Conservation (phyloP, 1,139 yeast genomes). For the Scheffersomyces segobiensis region DNA sequence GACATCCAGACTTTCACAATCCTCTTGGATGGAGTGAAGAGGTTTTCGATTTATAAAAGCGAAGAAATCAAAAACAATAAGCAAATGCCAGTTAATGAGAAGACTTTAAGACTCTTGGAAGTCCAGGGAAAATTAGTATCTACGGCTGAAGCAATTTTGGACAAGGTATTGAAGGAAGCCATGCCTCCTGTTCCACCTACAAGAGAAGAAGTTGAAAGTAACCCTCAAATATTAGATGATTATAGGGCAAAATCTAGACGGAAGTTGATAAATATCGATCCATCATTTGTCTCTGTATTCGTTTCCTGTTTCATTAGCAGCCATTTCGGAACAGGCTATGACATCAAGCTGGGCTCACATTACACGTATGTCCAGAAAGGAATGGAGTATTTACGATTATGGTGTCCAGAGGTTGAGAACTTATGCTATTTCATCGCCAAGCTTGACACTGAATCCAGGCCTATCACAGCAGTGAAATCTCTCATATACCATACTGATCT, state of each 20-base stretch:
- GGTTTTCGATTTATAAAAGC: conserved; percentile 20
- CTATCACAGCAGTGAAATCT: conserved; percentile 3
- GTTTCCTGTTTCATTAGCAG: conserved; percentile 30
- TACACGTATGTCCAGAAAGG: conserved; percentile 32
- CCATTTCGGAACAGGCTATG: conserved; percentile 28
- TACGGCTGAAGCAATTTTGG: conserved; percentile 29
- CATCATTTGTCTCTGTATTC: conserved; percentile 30
- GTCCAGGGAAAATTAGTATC: conserved; percentile 29
- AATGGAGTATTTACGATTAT: conserved; percentile 26
- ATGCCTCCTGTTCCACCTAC: conserved; percentile 38
- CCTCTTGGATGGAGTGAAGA: conserved; percentile 38
- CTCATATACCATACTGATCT: conserved; percentile 16
- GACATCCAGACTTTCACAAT: conserved; percentile 43
- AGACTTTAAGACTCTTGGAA: conserved; percentile 25
- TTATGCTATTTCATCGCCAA: conserved; percentile 16
- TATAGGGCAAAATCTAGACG: conserved; percentile 20
- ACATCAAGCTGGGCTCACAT: conserved; percentile 27
- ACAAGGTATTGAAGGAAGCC: conserved; percentile 29
- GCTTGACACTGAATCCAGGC: not conserved
- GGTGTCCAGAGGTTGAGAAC: conserved; percentile 36
- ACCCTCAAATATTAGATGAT: conserved; percentile 19
- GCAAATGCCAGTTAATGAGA: conserved; percentile 17
- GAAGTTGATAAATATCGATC: conserved; percentile 30
- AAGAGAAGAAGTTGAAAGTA: conserved; percentile 20
- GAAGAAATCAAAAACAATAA: conserved; percentile 16